Base-by-base conservation (phyloP, 164 flowering plant species). In the Cinnamomum chago region DNA sequence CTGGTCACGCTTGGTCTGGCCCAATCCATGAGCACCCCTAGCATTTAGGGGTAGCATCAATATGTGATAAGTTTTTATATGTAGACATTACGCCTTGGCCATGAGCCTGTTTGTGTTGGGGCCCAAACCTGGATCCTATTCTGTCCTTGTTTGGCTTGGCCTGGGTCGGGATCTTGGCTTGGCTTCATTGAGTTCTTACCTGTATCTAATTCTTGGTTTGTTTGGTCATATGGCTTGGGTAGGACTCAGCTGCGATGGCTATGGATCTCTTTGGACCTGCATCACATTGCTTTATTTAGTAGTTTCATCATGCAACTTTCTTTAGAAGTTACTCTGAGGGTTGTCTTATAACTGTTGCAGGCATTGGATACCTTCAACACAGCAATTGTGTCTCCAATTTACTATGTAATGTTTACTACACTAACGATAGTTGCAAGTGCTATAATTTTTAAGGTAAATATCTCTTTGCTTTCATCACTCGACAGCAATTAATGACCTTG, bases 371-470 rank as follows among this genome's bases (percentile, higher is more conserved):
- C 98, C 72, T 95, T 92, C 85, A 90, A 85, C 74, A 89, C 98
- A 1, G 94, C 97, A 70, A 81, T 95, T 72, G 98, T 95, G 80
- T 92, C 98, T 82, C 98, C 97, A 62, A 89, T 95, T 69, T 92
- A 92, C 73, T 95, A 95, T 73, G 97, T 92, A 23, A 91, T 93
- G 94, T 95, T 95, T 80, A 91, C 98, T 22, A 91, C 98, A 72
- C 84, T 95, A 72, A 91, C 98, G 3, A 95, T 95, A 55, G 74
- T 83, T 77, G 98, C 98, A 10, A 92, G 94, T 77, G 94, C 88
- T 58, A 92, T 95, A 69, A 92, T 95, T 97, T 95, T 91, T 77
- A 95, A 95, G 97, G 98, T 91, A 84, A 60, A 23, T 7, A 40
- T 40, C 9, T 40, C 0, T 40, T 40, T 40, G 47, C 47, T 40